A percentile compares a stretch with the other conserved stretches of the same genome.
phyloP scores from a whole-genome alignment of 2,329 filamentous ascomycete genomes.

The Beauveria asiatica region DNA sequence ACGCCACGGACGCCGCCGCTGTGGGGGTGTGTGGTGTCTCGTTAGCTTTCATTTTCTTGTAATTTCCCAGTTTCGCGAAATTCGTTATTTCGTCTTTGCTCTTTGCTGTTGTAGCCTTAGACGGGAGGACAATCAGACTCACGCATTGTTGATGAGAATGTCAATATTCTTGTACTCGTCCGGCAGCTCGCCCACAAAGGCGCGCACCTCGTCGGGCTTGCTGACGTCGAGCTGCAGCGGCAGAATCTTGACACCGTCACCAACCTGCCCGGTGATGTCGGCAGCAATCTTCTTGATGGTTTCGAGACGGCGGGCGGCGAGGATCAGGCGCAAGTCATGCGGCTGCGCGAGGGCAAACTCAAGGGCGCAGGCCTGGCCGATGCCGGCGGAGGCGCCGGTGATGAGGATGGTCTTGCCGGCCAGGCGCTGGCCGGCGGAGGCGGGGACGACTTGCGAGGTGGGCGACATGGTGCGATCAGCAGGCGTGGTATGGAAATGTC shows the following conservation, averaged over 20 bases:
- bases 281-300: conserved; percentile 65
- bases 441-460: conserved; percentile 31
- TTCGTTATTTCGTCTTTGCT: accelerated
- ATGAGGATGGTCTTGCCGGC: conserved; percentile 87
- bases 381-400: conserved; percentile 88
- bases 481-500: not conserved
- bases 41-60: conserved; percentile 10
- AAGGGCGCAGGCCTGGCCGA: conserved; percentile 73
- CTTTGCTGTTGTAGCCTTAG: too few relatives aligned
- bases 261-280: conserved; percentile 69
- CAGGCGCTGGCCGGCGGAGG: conserved; percentile 72
- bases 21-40: not conserved
- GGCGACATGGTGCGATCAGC: conserved; percentile 23
- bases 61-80: not conserved
- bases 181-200: conserved; percentile 66
- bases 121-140: conserved; percentile 22
- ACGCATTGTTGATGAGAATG: conserved; percentile 95
- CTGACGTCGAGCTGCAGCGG: conserved; percentile 83
- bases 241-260: conserved; percentile 70
- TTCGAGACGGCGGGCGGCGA: conserved; percentile 83
- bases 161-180: conserved; percentile 78
- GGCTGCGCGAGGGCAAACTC: conserved; percentile 88
- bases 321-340: conserved; percentile 67
- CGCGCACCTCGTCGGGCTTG: conserved; percentile 62
- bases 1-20: conserved; percentile 86